Conservation (phyloP, 2,329 filamentous ascomycete genomes). For the Arthrobotrys conoides region DNA sequence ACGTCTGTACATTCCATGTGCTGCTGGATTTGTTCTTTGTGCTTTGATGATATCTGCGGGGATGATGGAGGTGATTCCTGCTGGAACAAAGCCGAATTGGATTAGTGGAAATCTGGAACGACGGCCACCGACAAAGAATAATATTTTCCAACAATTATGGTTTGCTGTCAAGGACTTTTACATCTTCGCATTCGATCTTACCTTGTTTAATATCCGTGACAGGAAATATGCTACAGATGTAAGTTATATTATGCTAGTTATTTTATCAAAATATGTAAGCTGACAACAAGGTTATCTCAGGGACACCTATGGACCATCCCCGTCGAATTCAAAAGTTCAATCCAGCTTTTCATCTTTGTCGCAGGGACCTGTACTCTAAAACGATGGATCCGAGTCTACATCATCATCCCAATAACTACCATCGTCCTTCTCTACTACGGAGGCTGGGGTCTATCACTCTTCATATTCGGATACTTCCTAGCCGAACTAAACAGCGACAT, state of each 20-base stretch:
- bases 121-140: conserved; percentile 19
- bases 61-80: conserved; percentile 32
- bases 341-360: conserved; percentile 39
- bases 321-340: conserved; percentile 39
- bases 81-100: conserved; percentile 17
- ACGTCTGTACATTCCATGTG: conserved; percentile 39
- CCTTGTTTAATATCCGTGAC: conserved; percentile 19
- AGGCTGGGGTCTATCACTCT: conserved; percentile 27
- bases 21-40: conserved; percentile 31
- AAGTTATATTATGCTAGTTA: conserved; percentile 31
- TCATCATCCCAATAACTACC: conserved; percentile 17
- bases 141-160: conserved; percentile 24
- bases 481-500: conserved; percentile 40
- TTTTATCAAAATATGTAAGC: conserved; percentile 27
- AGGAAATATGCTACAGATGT: conserved; percentile 27
- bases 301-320: conserved; percentile 46
- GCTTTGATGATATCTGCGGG: conserved; percentile 36
- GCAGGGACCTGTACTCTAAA: conserved; percentile 32
- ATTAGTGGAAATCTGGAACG: conserved; percentile 14
- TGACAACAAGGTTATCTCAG: conserved; percentile 65
- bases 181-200: conserved; percentile 25
- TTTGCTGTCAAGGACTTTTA: conserved; percentile 28
- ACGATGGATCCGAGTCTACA: conserved; percentile 24
- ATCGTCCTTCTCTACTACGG: conserved; percentile 18
- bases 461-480: conserved; percentile 50